These are phyloP conservation scores for Macadamia tetraphylla DNA, from an alignment of 164 flowering plant species.

Conservation along the genomic window DNA sequence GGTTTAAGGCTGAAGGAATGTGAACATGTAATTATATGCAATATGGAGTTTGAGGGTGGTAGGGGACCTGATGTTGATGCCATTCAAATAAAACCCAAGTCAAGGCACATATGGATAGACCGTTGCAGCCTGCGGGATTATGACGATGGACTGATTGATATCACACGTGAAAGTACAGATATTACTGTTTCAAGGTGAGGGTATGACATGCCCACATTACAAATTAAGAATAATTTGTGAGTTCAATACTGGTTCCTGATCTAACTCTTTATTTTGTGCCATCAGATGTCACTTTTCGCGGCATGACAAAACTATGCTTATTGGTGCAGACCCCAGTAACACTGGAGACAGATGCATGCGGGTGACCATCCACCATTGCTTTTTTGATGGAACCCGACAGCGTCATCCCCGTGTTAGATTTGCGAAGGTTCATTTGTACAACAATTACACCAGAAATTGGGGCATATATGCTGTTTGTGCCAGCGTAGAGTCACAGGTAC, in stretches of 20 bases:
- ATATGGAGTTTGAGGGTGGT: constrained; percentile 82
- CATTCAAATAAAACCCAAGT: constrained; percentile 84
- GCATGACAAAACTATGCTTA: constrained; percentile 86
- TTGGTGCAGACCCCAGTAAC: constrained; percentile 78
- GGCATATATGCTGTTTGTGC: constrained; percentile 87
- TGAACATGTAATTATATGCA: constrained; percentile 80
- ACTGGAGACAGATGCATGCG: constrained; percentile 70
- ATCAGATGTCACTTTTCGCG: constrained; percentile 62
- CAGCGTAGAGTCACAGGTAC: constrained; percentile 84
- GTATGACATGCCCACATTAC: constrained; percentile 1
- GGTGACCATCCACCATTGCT: constrained; percentile 88
- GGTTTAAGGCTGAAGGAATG: constrained; percentile 80
- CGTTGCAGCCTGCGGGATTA: constrained; percentile 78
- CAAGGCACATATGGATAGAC: constrained; percentile 88
- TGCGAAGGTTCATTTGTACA: constrained; percentile 80
- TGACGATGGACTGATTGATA: constrained; percentile 87
- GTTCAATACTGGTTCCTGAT: background rate
- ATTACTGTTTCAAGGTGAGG: constrained; percentile 74
- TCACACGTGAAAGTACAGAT: constrained; percentile 76
- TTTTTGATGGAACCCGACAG: constrained; percentile 81
- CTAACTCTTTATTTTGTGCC: background rate
- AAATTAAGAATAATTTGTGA: background rate
- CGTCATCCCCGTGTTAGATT: constrained; percentile 89
- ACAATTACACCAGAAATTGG: constrained; percentile 86
- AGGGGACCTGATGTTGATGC: constrained; percentile 82